A percentile compares a stretch with the other conserved stretches of the same genome.
Conservation (phyloP, 306 rosid genomes). For the Erythrophleum fordii region DNA sequence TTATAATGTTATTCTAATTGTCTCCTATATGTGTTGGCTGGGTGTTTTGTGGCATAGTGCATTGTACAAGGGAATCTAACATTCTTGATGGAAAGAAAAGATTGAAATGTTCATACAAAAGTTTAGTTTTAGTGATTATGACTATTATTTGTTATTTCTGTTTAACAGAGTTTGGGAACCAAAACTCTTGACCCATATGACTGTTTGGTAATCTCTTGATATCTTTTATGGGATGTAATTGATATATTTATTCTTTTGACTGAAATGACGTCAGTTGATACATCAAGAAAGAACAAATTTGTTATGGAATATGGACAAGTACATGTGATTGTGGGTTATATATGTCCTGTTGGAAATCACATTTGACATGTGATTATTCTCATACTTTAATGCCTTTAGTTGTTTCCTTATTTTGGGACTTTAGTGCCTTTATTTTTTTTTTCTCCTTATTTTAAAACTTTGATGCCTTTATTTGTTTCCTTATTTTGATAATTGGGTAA, state of each 20-base stretch:
- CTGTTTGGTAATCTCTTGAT: not conserved
- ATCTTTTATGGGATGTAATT: not conserved
- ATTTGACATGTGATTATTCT: no score
- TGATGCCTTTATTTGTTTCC: no score
- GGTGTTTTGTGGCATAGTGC: not conserved
- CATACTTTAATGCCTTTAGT: no score
- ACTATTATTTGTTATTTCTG: not conserved
- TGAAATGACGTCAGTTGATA: not conserved
- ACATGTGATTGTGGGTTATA: not conserved
- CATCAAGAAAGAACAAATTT: not conserved
- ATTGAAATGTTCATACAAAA: not conserved
- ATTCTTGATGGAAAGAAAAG: conserved; percentile 5
- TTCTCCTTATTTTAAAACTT: no score
- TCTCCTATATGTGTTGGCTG: conserved; percentile 2
- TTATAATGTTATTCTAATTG: not conserved
- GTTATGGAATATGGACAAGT: not conserved
- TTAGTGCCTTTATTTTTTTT: no score
- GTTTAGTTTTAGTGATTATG: not conserved
- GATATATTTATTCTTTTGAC: not conserved
- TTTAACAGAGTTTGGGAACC: not conserved
- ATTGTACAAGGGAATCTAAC: not conserved
- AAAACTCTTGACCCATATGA: not conserved
- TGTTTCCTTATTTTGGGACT: no score
- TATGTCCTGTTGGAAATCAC: no score
- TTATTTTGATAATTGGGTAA: no score